Evolutionary conservation across 441 rosid species (phyloP).

Genomic region (Pelargonium citronellum): DNA sequence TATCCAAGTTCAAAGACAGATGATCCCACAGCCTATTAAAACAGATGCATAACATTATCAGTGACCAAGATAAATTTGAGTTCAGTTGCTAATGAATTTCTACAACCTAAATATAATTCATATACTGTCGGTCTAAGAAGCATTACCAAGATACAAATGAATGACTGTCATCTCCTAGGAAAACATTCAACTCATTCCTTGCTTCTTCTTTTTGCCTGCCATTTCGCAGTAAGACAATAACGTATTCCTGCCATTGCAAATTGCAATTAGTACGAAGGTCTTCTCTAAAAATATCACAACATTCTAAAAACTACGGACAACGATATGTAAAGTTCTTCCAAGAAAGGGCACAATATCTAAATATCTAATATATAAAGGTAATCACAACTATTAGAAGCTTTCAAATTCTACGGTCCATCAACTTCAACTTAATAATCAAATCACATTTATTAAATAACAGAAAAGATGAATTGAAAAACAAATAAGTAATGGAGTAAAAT

Average conservation of each 20-base stretch:
- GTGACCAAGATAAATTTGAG: constrained; percentile 10
- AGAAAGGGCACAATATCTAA: neutral
- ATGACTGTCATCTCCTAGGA: constrained; percentile 79
- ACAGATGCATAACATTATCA: neutral
- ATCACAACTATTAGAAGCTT: neutral
- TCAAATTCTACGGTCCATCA: neutral
- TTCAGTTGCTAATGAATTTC: neutral
- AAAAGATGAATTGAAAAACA: neutral
- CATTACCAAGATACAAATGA: constrained; percentile 77
- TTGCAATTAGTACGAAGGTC: constrained; percentile 10
- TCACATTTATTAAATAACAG: neutral
- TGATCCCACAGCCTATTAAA: constrained; percentile 92
- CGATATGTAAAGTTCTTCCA: neutral
- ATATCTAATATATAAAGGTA: neutral
- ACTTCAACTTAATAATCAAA: neutral
- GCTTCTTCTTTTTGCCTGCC: constrained; percentile 89
- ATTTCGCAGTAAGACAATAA: constrained; percentile 78
- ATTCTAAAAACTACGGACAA: neutral
- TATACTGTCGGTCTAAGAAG: constrained; percentile 10
- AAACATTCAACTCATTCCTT: constrained; percentile 69
- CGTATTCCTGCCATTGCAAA: constrained; percentile 65
- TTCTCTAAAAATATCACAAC: neutral
- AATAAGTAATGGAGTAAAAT: neutral
- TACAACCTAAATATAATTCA: constrained; percentile 6
- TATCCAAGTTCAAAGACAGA: constrained; percentile 51